These are phyloP conservation scores for Botrytis fragariae DNA, from an alignment of 2,329 filamentous ascomycete genomes.

Conservation along the genomic window DNA sequence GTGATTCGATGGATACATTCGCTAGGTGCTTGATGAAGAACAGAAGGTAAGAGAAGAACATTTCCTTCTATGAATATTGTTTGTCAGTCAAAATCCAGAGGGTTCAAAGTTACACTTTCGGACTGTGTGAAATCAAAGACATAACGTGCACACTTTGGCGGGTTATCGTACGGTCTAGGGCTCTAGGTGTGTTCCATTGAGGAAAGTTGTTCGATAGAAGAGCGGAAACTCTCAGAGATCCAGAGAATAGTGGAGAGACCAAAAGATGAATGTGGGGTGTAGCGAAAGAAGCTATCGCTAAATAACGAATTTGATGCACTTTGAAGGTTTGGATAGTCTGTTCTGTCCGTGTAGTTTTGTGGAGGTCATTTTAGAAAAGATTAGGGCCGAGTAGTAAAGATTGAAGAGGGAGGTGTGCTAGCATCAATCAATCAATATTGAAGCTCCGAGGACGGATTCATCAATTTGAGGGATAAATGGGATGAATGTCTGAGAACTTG, in stretches of 20 bases:
- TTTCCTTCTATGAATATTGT: neutral
- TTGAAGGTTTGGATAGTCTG: neutral
- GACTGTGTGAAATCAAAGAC: neutral
- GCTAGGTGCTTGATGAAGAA: neutral
- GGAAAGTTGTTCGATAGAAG: neutral
- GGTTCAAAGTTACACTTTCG: neutral
- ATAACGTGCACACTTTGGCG: neutral
- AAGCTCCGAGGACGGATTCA: conserved; percentile 3
- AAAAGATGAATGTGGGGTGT: neutral
- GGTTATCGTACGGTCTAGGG: neutral
- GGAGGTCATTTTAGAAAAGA: conserved; percentile 15
- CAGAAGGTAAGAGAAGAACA: neutral
- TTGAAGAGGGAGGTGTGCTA: neutral
- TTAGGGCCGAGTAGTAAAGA: conserved; percentile 3
- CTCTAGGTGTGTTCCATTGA: neutral
- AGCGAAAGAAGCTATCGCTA: conserved; percentile 1
- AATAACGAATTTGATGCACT: conserved; percentile 7
- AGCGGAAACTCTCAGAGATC: neutral
- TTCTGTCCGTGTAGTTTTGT: neutral
- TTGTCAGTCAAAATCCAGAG: no score
- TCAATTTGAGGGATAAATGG: neutral
- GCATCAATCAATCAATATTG: neutral
- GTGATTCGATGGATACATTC: neutral
- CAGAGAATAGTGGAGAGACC: conserved; percentile 1
- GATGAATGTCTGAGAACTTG: neutral